Evolutionary conservation across 1,139 yeast genomes (phyloP), one percentile per base, ranked within the genome.

Genomic region (Nakaseomyces delphensis): DNA sequence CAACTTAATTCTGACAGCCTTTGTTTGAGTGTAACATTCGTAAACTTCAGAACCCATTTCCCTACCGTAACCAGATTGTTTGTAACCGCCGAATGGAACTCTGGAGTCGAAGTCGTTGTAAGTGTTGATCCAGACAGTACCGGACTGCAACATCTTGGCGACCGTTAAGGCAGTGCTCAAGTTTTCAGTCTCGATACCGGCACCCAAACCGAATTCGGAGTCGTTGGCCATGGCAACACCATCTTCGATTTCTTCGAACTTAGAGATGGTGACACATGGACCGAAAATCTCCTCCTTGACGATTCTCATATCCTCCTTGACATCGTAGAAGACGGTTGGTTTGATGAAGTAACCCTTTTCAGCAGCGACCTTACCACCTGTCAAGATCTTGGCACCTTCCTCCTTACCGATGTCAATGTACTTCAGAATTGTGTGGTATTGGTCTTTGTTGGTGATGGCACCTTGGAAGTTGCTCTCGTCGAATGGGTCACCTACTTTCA

Each of bases 221-320:
- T 74, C 74, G 64, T 81, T 81, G 47, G 86, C 85, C 65, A 71
- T 66, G 48, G 67, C 67, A 45, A 80, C 67, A 43, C 72, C 83
- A 59, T 80, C 84, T 47, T 79, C 86, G 46, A 74, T 66, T 40
- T 77, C 70, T 53, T 67, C 68, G 68, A 81, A 81, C 63, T 79
- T 80, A 51, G 78, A 65, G 47, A 79, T 70, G 42, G 83, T 72
- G 44, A 78, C 80, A 46, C 79, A 81, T 23, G 85, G 85, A 39
- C 85, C 95, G 56, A 84, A 84, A 43, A 86, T 83, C 65, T 84
- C 95, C 51, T 83, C 89, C 53, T 67, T 69, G 46, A 78, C 78
- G 53, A 83, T 77, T 51, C 67, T 67, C 76, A 77, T 74, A 48
- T 73, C 69, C 56, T 76, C 81, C 33, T 67, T 71, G 51, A 82